Base-by-base conservation (phyloP, 345 rosid genomes). In the Populus nigra region DNA sequence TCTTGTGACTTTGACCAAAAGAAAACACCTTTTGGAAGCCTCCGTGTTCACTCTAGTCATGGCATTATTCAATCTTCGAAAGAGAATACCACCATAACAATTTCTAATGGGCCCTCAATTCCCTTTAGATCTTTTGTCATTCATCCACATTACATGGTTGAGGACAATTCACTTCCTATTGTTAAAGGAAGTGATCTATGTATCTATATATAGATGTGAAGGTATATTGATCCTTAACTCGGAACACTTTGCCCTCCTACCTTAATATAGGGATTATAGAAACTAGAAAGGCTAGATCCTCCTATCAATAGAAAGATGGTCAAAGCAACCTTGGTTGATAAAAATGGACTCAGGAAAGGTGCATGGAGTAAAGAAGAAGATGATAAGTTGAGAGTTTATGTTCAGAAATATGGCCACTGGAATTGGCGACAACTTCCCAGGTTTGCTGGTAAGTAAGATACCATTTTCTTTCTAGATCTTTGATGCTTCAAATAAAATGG, bases 331-430 rank as follows among this genome's bases (percentile, higher is more conserved):
- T 70, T 59, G 6, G 59, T 71, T 55, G 87, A 84, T 53, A 62
- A 80, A 59, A 80, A 84, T 80, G 89, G 89, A 27, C 11, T 74
- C 25, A 87, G 79, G 83, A 84, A 72, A 74, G 89, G 89, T 12
- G 81, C 81, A 4, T 87, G 89, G 89, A 82, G 84, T 65, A 22
- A n/a, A 33, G 86, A 87, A 65, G 89, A 87, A 73, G 89, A 87
- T 49, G 68, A 76, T 1, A 82, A 74, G 65, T 69, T 87, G 43
- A 80, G 75, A 80, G 50, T 73, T 31, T 86, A 78, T 74, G 39
- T 84, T 69, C 66, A 9, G 41, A 77, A 23, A 68, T 72, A 74
- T 77, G 86, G 86, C 76, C 78, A 78, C 57, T 76, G 81, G 76
- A 86, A 84, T 62, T 86, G 87, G 89, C 80, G 83, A 63, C 69